phyloP scores from a whole-genome alignment of 2,329 filamentous ascomycete species.

The Claviceps quebecensis region DNA sequence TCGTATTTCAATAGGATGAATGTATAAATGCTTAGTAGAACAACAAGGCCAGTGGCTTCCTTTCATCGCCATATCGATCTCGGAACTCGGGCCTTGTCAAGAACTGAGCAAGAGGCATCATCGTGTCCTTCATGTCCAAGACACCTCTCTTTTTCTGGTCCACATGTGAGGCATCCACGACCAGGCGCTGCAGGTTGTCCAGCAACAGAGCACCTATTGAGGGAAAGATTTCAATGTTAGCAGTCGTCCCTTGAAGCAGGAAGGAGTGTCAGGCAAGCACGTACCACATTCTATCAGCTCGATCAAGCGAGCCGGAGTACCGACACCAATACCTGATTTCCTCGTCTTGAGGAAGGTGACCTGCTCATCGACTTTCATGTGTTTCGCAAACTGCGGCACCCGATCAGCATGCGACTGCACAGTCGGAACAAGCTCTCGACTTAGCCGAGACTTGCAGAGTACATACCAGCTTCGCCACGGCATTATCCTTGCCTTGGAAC shows the following conservation, averaged over 20 bases:
- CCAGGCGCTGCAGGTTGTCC: constrained; percentile 58
- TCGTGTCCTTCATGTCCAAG: constrained; percentile 89
- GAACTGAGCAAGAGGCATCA: constrained; percentile 64
- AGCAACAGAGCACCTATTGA: constrained; percentile 50
- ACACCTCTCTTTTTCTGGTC: constrained; percentile 90
- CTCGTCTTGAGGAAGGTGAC: constrained; percentile 56
- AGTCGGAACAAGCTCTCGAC: background rate
- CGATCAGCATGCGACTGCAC: constrained; percentile 1
- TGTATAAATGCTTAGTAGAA: constrained; percentile 39
- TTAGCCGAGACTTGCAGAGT: background rate
- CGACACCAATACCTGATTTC: constrained; percentile 75
- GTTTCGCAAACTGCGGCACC: constrained; percentile 65
- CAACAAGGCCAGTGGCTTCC: constrained; percentile 44
- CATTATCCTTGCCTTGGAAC: constrained; percentile 64
- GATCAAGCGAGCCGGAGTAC: constrained; percentile 70
- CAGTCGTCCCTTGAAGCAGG: background rate
- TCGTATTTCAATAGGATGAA: background rate
- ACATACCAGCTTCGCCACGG: constrained; percentile 65
- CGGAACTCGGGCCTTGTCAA: constrained; percentile 58
- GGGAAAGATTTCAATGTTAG: constrained; percentile 1
- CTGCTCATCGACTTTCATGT: constrained; percentile 88
- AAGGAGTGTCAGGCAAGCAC: constrained; percentile 12
- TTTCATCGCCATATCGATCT: constrained; percentile 48
- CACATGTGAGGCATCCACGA: constrained; percentile 84
- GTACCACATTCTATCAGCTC: constrained; percentile 72